Base-by-base conservation (phyloP, 2,329 filamentous ascomycete species). In the Apiospora pterosperma region DNA sequence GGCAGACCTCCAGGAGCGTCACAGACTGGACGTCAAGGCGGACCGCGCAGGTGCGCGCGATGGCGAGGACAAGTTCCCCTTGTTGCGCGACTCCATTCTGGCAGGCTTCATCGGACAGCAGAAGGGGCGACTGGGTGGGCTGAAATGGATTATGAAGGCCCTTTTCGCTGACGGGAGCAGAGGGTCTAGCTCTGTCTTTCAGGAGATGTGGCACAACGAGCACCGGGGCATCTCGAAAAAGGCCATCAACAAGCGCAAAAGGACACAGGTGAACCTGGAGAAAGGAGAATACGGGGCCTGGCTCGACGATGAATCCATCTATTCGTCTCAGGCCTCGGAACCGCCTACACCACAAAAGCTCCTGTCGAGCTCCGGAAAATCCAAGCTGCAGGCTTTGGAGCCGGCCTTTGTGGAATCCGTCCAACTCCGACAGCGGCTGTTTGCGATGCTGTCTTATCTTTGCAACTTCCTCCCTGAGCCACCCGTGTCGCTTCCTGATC, bases 121-220 rank as follows among this genome's bases (percentile, higher is more conserved):
- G 41, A 77, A 76, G 65, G 74, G 82, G 58, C 81, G 82, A 65
- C 72, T 80, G 61, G 78, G 79, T 5, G 70, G 67, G 4, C 69
- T 82, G 62, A 83, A 83, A 64, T 82, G 84, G 38, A 84, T 93
- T 12, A 79, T 91, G 65, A 85, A 86, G 67, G 89, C 90, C 1
- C 80, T 93, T 6, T 85, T 93, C 62, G 88, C 90, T 0, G 88
- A 90, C 69, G 91, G 89, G 2, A 80, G 79, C 34, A 74, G 79
- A n/a, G 76, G 85, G 19, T 80, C 80, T 3, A 75, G 83, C 44
- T 83, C 80, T 1, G 80, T 85, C 8, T 93, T 88, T 70, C 81
- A 80, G 3, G 88, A 92, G 71, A 79, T 94, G 4, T 95, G 91
- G 78, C 81, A 84, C 25, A 85, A 86, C 62, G 92, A 94, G 76